Evolutionary conservation across 352 stramenopile genomes (phyloP), one percentile per base, ranked within the genome.

Genomic region (Phytophthora chlamydospora): DNA sequence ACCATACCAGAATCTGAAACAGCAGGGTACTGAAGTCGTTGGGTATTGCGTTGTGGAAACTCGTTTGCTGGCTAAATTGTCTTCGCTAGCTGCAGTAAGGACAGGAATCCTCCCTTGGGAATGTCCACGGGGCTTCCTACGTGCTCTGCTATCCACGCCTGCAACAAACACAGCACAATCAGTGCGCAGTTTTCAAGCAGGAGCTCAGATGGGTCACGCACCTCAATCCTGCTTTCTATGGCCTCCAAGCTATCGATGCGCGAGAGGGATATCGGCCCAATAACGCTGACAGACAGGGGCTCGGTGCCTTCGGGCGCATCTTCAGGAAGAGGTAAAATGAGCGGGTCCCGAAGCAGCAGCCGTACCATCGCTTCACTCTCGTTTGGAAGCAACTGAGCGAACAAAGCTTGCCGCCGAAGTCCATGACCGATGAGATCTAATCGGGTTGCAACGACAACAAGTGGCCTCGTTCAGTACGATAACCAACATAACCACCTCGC

Each of bases 151-250:
- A 90, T 68, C 80, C 78, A 88, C 4, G 49, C 46, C 65, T 85
- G 41, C 11, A 41, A 12, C 7, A 35, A 34, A 53, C 27, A 61
- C 8, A 7, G 31, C 16, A 39, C 12, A 41, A n/a, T 45, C 8
- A 54, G n/a, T 13, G 47, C 21, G 3, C n/a, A 21, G 24, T 48
- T 27, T 52, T 35, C 33, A 8, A 10, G 13, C 45, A 31, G 11
- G 29, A 52, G 14, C 6, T 40, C 2, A 6, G 13, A 16, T 34
- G 6, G 9, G 5, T 24, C 5, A 35, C 62, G 17, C 45, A 85
- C 76, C 71, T 86, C 75, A 17, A 88, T 71, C 19, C 83, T 84
- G 43, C 66, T 61, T 43, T 90, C 80, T 72, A 90, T 86, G 35
- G 68, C 52, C 12, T 76, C 69, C 51, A 85, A 68, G 19, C 62